phyloP scores from a whole-genome alignment of 306 rosid genomes.

The Ormosia semicastrata region DNA sequence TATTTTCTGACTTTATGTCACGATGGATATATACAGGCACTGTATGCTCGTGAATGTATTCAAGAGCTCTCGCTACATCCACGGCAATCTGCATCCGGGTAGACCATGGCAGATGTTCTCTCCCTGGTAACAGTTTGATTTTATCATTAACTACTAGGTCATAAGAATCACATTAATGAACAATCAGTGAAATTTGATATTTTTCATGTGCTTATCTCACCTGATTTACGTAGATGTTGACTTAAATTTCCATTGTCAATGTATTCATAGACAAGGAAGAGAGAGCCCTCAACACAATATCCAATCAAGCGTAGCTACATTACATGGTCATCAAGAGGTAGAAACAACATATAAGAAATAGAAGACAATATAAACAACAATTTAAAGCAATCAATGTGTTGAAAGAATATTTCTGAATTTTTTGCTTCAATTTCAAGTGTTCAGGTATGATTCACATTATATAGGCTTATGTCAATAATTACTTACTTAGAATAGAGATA shows the following conservation, averaged over 20 bases:
- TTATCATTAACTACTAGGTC: not conserved
- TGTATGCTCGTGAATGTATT: slow-evolving; percentile 91
- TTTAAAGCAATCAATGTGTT: not conserved
- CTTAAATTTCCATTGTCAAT: slow-evolving; percentile 85
- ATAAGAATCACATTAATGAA: slow-evolving; percentile 7
- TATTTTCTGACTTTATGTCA: slow-evolving; percentile 88
- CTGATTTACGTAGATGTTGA: slow-evolving; percentile 74
- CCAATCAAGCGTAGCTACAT: slow-evolving; percentile 90
- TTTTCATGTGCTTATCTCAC: slow-evolving; percentile 34
- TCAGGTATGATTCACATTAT: too few species aligned
- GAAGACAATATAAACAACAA: not conserved
- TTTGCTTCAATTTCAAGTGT: too few species aligned
- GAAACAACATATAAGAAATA: not conserved
- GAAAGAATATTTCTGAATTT: too few species aligned
- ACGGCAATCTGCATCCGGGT: slow-evolving; percentile 81
- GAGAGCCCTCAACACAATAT: slow-evolving; percentile 74
- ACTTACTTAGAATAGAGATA: too few species aligned
- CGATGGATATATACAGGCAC: slow-evolving; percentile 86
- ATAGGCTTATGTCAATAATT: too few species aligned
- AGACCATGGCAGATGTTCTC: slow-evolving; percentile 76
- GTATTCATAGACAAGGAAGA: slow-evolving; percentile 86
- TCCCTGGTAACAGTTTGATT: slow-evolving; percentile 39
- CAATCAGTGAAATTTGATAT: not conserved
- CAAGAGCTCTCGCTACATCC: slow-evolving; percentile 93
- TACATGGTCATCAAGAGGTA: not conserved